A percentile compares a stretch with the other conserved stretches of the same genome.
Evolutionary conservation across 352 stramenopile genomes (phyloP).

Genomic region (Phytophthora ramorum): DNA sequence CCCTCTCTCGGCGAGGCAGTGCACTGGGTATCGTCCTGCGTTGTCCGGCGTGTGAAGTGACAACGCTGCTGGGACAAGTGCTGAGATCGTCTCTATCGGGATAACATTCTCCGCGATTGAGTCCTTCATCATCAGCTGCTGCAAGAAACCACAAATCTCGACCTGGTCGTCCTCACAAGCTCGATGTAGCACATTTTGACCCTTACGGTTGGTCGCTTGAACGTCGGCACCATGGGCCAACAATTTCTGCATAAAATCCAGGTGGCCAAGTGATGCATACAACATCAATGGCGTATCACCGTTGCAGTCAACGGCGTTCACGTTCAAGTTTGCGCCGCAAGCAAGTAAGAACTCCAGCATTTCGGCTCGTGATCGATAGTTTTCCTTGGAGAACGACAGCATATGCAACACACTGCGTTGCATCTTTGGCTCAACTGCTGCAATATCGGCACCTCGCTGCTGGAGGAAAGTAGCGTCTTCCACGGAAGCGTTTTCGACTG

Average conservation of each 20-base stretch:
- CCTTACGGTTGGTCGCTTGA: slow-evolving; percentile 32
- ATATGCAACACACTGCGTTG: slow-evolving; percentile 62
- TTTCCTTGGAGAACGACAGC: slow-evolving; percentile 65
- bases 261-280: slow-evolving; percentile 55
- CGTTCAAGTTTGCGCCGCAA: slow-evolving; percentile 38
- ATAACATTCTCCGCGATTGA: slow-evolving; percentile 16
- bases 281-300: slow-evolving; percentile 64
- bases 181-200: slow-evolving; percentile 60
- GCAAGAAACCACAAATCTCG: slow-evolving; percentile 55
- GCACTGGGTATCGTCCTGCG: slow-evolving; percentile 48
- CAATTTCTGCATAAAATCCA: slow-evolving; percentile 53
- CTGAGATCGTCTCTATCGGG: slow-evolving; percentile 4
- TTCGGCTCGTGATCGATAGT: slow-evolving; percentile 44
- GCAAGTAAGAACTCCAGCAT: slow-evolving; percentile 66
- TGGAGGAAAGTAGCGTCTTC: slow-evolving; percentile 66
- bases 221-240: slow-evolving; percentile 37
- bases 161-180: slow-evolving; percentile 71
- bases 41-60: slow-evolving; percentile 42
- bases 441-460: slow-evolving; percentile 48
- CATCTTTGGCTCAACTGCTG: slow-evolving; percentile 44
- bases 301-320: slow-evolving; percentile 49
- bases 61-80: background rate
- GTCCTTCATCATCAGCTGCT: slow-evolving; percentile 36
- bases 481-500: slow-evolving; percentile 59
- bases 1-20: slow-evolving; percentile 50